Base-by-base conservation (phyloP, 2,329 filamentous ascomycete genomes). In the Botrytis pseudocinerea region DNA sequence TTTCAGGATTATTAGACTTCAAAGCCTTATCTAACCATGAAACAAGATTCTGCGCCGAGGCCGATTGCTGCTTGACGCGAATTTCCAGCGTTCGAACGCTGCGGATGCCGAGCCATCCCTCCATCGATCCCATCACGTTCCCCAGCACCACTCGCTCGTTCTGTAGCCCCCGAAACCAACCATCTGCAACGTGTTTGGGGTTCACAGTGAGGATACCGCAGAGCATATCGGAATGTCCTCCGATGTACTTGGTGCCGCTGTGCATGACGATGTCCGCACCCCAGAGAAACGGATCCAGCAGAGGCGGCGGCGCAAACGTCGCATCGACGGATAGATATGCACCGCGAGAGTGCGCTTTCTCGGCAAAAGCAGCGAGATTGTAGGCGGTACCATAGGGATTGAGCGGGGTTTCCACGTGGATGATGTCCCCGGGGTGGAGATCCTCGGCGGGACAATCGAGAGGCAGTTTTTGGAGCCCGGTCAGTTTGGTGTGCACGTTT, bases 181-280 rank as follows among this genome's bases (percentile, higher is more conserved):
- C 85, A 69, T 86, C 78, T 64, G 83, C 83, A 38, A 79, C 81
- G 77, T 82, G 82, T 54, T 82, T 82, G 25, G 87, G 87, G 69
- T 87, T 85, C 9, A 94, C 88, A 0, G 90, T 89, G 42, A 99
- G 84, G 28, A 97, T 91, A 35, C 96, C 96, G 80, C 93, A 97
- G 9, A 98, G 88, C 87, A 98, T 87, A 83, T 99, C 96, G 76
- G 92, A 95, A 83, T 99, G 96, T 0, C 96, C 96, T 32, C 96
- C 96, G 77, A 99, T 89, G 83, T 98, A 99, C 86, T 98, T 99
- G 28, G 95, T 97, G 5, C 94, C 96, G 69, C 89, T 92, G 83
- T 99, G 96, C 93, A 98, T 92, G 48, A 97, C 89, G 1, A 95
- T 83, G 82, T 98, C 95, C 42, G 92, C 94, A 64, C 94, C 95